phyloP scores from a whole-genome alignment of 1,284 basidiomycete species.

The Megacollybia platyphylla region DNA sequence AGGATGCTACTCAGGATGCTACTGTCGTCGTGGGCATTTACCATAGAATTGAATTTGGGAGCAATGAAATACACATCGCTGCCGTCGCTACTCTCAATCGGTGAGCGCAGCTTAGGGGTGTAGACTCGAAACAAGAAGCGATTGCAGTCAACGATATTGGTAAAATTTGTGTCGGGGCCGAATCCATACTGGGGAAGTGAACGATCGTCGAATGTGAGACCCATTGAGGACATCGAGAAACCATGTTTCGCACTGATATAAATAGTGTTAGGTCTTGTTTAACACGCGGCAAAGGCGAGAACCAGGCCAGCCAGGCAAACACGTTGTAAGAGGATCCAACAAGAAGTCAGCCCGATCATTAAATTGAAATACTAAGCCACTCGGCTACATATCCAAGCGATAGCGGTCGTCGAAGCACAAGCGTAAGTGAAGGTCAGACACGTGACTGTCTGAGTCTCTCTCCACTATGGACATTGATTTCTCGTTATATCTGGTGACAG shows the following conservation, averaged over 20 bases:
- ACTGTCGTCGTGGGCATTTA: slow-evolving; percentile 20
- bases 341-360: too few species aligned
- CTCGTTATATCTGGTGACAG: slow-evolving; percentile 80
- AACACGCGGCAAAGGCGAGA: too few species aligned
- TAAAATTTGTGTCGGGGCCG: slow-evolving; percentile 46
- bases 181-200: slow-evolving; percentile 57
- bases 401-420: too few species aligned
- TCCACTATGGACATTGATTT: slow-evolving; percentile 38
- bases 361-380: too few species aligned
- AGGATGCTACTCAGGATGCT: neutral
- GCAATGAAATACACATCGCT: slow-evolving; percentile 52
- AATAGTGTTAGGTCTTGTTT: too few species aligned
- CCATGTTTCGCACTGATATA: too few species aligned
- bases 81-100: slow-evolving; percentile 27
- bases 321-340: too few species aligned
- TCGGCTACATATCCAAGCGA: too few species aligned
- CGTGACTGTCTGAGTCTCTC: too few species aligned
- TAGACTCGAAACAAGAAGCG: slow-evolving; percentile 68
- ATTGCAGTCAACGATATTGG: slow-evolving; percentile 45
- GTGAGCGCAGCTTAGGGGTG: slow-evolving; percentile 49
- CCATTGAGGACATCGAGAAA: too few species aligned
- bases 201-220: slow-evolving; percentile 1
- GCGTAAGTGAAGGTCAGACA: too few species aligned
- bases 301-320: too few species aligned
- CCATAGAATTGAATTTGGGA: slow-evolving; percentile 42